Evolutionary conservation across 495 filamentous ascomycete genomes (phyloP), one percentile per base, ranked within the genome.

Genomic region (Apiosordaria backusii): DNA sequence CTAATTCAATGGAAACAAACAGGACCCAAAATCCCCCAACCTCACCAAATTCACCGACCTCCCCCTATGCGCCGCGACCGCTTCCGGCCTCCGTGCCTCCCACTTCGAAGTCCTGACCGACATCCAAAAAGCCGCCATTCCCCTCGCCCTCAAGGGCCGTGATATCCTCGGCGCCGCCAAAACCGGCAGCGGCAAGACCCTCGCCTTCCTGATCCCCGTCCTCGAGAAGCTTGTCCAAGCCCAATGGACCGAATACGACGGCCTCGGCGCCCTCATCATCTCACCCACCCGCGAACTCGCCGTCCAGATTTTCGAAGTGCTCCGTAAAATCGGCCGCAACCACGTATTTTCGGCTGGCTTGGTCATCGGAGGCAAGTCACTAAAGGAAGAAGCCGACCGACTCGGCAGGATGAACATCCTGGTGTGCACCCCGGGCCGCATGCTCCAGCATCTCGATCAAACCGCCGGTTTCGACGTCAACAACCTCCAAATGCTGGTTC

Each of bases 161-260:
- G 96, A 99, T 73, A 89, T 97, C 40, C 89, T 99, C 60, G 95
- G 95, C 53, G 95, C 96, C 23, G 95, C 95, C 52, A 97, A 97
- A 77, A 99, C 95, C 1, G 95, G 95, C 57, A 94, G 90, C 77
- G 95, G 95, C 65, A 99, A 99, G 80, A 99, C 95, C 0, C 81
- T 99, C 50, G 90, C 96, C 4, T 99, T 99, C 75, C 77, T 99
- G 13, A 77, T 98, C 5, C 95, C 95, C 2, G 89, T 97, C 5
- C 85, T 99, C 61, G 95, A 99, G 74, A 95, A 93, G 70, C 87
- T 99, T n/a, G 96, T 96, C 77, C 88, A 92, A 66, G 87, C 85
- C 63, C 89, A 87, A 86, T 97, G 93, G 90, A 89, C 94, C 45
- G 89, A 96, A 69, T 81, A 89, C 68, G 95, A 99, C 78, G 95